A percentile compares a stretch with the other conserved stretches of the same genome.
Conservation (phyloP, 441 rosid genomes). For the Codiaeum variegatum region DNA sequence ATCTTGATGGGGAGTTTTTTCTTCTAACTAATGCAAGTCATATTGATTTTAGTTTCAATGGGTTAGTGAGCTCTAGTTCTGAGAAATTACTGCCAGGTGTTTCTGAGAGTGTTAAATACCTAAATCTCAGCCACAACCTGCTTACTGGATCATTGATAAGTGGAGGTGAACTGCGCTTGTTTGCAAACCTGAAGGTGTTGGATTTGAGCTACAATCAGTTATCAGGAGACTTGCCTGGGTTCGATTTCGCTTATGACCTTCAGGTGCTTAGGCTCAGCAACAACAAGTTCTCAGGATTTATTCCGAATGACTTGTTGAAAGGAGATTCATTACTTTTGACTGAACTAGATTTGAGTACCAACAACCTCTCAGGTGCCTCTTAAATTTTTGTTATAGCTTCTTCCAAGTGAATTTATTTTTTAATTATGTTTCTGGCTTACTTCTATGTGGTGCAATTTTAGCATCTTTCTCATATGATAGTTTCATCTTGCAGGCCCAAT, state of each 20-base stretch:
- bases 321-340: slow-evolving; percentile 81
- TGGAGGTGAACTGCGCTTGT: slow-evolving; percentile 57
- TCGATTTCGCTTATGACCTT: slow-evolving; percentile 83
- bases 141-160: slow-evolving; percentile 74
- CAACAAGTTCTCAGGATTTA: slow-evolving; percentile 72
- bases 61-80: slow-evolving; percentile 54
- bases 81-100: slow-evolving; percentile 72
- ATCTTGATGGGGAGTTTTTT: slow-evolving; percentile 74
- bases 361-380: slow-evolving; percentile 83
- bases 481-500: slow-evolving; percentile 61
- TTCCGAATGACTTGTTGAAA: slow-evolving; percentile 80
- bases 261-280: slow-evolving; percentile 85
- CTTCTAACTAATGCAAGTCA: slow-evolving; percentile 71
- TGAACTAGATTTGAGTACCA: slow-evolving; percentile 82
- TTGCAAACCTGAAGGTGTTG: slow-evolving; percentile 69
- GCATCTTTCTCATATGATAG: slow-evolving; percentile 19
- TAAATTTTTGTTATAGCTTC: slow-evolving; percentile 17
- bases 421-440: background rate
- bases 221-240: slow-evolving; percentile 90
- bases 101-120: slow-evolving; percentile 68
- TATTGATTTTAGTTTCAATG: slow-evolving; percentile 76
- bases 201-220: slow-evolving; percentile 89
- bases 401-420: background rate
- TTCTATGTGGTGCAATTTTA: slow-evolving; percentile 9
- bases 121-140: slow-evolving; percentile 84